A percentile compares a stretch with the other conserved stretches of the same genome.
Evolutionary conservation across 192 early-diverging fungal species (phyloP).

Genomic region (Mortierella hygrophila): DNA sequence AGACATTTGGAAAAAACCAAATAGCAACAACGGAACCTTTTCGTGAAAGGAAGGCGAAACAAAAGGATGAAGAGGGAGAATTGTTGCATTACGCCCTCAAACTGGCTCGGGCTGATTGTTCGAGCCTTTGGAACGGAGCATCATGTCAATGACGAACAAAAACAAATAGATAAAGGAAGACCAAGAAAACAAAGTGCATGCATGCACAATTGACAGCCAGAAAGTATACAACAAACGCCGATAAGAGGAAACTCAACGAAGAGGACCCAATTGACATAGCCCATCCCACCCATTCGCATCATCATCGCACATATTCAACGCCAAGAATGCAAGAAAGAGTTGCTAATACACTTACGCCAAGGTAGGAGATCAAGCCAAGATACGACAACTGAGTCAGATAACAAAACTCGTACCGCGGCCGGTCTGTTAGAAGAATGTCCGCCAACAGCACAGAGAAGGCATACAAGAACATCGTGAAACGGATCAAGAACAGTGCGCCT

Average conservation of each 20-base stretch:
- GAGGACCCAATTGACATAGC: too few relatives aligned
- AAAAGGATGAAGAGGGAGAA: too few relatives aligned
- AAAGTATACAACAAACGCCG: too few relatives aligned
- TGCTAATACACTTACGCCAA: conserved; percentile 36
- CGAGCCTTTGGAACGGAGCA: too few relatives aligned
- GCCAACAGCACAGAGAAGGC: conserved; percentile 18
- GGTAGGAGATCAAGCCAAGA: conserved; percentile 42
- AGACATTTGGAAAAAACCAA: background rate
- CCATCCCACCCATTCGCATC: too few relatives aligned
- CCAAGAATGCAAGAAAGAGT: too few relatives aligned
- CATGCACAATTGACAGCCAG: too few relatives aligned
- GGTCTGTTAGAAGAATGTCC: conserved; percentile 31
- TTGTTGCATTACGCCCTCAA: too few relatives aligned
- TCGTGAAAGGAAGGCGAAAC: background rate
- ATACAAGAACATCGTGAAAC: conserved; percentile 24
- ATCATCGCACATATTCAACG: too few relatives aligned
- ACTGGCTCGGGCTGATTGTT: too few relatives aligned
- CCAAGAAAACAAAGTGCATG: background rate
- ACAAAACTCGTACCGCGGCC: conserved; percentile 39
- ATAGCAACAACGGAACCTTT: background rate
- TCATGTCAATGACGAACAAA: too few relatives aligned
- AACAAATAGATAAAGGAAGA: background rate
- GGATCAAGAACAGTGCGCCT: conserved; percentile 16
- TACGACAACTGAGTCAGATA: conserved; percentile 53
- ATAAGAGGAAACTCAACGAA: too few relatives aligned